Percentiles rank a stretch among this genome's conserved stretches.
Conservation (phyloP, 257 asterid genomes). For the Nicotiana tomentosiformis region DNA sequence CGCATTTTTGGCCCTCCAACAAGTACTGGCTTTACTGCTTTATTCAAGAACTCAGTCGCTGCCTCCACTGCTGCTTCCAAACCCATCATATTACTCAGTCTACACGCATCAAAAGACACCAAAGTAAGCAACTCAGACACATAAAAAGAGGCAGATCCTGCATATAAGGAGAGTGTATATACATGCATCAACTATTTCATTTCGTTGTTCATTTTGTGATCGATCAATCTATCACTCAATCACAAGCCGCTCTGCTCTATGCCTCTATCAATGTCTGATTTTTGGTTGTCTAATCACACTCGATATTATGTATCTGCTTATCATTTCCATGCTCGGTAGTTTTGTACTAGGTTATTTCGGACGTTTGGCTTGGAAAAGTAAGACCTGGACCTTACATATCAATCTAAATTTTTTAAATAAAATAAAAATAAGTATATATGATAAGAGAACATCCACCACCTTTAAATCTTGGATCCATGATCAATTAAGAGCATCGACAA, state of each 20-base stretch:
- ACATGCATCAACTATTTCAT: neutral
- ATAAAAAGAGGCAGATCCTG: neutral
- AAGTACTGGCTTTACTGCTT: constrained; percentile 83
- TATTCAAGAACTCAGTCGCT: constrained; percentile 63
- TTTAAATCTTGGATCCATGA: neutral
- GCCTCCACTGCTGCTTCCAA: constrained; percentile 77
- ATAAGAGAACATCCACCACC: neutral
- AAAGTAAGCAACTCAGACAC: neutral
- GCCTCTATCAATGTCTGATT: no score
- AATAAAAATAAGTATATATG: neutral
- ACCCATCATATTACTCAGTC: constrained; percentile 62
- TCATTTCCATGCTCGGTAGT: no score
- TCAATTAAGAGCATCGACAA: neutral
- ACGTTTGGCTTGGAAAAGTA: no score
- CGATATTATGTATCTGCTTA: no score
- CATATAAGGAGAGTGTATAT: neutral
- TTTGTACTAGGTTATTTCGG: no score
- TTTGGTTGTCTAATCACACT: no score
- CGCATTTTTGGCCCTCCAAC: constrained; percentile 80
- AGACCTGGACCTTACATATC: neutral
- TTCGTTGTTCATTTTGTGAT: no score
- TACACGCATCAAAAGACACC: constrained; percentile 9
- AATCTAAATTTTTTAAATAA: neutral
- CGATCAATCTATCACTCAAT: no score
- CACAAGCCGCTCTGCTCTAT: no score